Base-by-base conservation (phyloP, 345 rosid species). In the Salix viminalis region DNA sequence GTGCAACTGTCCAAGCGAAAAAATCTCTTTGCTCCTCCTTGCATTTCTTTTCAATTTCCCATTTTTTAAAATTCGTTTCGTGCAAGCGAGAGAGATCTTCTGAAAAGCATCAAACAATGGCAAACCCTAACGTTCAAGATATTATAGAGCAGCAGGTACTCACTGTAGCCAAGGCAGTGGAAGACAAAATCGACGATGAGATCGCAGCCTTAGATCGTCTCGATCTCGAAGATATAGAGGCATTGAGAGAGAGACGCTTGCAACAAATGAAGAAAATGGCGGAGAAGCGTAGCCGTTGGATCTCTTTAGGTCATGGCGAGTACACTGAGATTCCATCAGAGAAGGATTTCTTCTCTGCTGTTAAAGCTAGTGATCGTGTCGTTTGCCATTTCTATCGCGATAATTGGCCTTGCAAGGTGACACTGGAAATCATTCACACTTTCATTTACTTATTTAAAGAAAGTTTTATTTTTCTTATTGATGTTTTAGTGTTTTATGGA, bases 351-450 rank as follows among this genome's bases (percentile, higher is more conserved):
- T 92, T 96, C 87, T 71, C 95, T 39, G 78, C 77, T 48, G 99
- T 93, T 34, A 96, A 94, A 75, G 95, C 95, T 48, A 96, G 97
- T 75, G 97, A 94, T 54, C 97, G 99, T 65, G 98, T 94, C 67
- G 97, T 92, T 44, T 93, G 98, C 83, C 99, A 96, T 74, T 96
- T 94, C 81, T 92, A 92, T 82, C 97, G 98, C 76, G 97, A 93
- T 58, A 96, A 96, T 79, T 96, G 98, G 98, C 99, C 97, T 36
- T 94, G 99, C 86, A 94, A 96, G 91, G 99, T 89, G 66, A 26
- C 5, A 4, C 6, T 4, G n/a, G 30, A 6, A 13, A 36, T 19
- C 39, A 21, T 16, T 12, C 11, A 41, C 26, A 11, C n/a, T 42
- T 69, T 21, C 4, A 18, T 24, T 19, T 41, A 21, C 24, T 21